These are phyloP conservation scores for Terana coerulea DNA, from an alignment of 768 basidiomycete species.

Conservation along the genomic window DNA sequence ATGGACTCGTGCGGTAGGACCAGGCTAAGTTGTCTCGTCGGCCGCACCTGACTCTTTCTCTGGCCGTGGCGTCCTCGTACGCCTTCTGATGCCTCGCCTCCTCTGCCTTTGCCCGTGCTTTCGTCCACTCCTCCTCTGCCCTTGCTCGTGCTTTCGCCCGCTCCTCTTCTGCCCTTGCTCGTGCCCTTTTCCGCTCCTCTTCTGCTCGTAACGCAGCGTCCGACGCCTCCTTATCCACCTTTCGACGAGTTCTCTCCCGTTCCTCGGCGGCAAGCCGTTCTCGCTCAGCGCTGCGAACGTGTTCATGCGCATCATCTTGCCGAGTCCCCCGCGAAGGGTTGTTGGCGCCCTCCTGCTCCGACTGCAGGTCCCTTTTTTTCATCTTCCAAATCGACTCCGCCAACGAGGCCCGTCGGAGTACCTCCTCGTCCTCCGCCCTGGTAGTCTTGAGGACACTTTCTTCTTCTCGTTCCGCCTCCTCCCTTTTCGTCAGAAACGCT, in stretches of 20 bases:
- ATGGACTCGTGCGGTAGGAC: not conserved
- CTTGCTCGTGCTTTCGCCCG: not conserved
- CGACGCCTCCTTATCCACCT: not conserved
- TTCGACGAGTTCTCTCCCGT: no score
- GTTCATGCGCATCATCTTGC: not conserved
- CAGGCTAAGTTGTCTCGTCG: not conserved
- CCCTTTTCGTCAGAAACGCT: not conserved
- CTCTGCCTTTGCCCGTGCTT: not conserved
- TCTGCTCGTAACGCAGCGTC: no score
- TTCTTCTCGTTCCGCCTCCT: not conserved
- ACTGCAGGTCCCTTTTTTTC: not conserved
- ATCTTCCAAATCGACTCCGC: slow-evolving; percentile 2
- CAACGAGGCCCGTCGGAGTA: not conserved
- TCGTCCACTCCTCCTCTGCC: not conserved
- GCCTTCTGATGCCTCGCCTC: not conserved
- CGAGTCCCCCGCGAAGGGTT: not conserved
- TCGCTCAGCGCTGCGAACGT: not conserved
- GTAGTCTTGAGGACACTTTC: not conserved
- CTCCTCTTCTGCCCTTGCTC: not conserved
- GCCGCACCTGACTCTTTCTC: not conserved
- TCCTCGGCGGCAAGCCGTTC: no score
- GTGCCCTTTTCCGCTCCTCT: no score
- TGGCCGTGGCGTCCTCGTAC: slow-evolving; percentile 1
- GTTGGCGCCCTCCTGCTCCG: not conserved
- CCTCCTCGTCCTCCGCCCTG: not conserved